These are phyloP conservation scores for Aspergillus nidulans DNA, from an alignment of 495 filamentous ascomycete genomes.

Conservation along the genomic window DNA sequence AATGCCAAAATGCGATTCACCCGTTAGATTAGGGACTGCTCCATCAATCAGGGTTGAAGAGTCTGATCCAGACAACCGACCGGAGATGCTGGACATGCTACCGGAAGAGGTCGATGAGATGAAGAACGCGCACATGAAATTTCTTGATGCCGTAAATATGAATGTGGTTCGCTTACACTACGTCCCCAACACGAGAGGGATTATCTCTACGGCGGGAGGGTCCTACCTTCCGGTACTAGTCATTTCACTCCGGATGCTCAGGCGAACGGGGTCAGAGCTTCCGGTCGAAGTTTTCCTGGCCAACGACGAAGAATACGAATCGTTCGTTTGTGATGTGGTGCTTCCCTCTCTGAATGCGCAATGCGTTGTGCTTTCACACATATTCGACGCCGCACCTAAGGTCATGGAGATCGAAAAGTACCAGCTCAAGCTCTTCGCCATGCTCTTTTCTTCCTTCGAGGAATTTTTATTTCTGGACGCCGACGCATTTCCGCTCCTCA, in stretches of 20 bases:
- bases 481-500: slow-evolving; percentile 43
- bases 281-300: slow-evolving; percentile 54
- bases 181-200: slow-evolving; percentile 32
- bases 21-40: slow-evolving; percentile 17
- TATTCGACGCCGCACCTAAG: slow-evolving; percentile 26
- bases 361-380: slow-evolving; percentile 42
- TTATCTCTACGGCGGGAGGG: slow-evolving; percentile 40
- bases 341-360: slow-evolving; percentile 45
- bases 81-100: slow-evolving; percentile 30
- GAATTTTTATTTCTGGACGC: slow-evolving; percentile 54
- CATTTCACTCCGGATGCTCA: slow-evolving; percentile 48
- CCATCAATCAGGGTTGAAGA: slow-evolving; percentile 24
- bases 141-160: slow-evolving; percentile 30
- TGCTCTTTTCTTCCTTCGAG: slow-evolving; percentile 52
- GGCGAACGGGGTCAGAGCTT: slow-evolving; percentile 46
- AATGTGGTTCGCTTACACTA: slow-evolving; percentile 36
- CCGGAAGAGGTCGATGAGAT: slow-evolving; percentile 26
- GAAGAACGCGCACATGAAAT: slow-evolving; percentile 30
- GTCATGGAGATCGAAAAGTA: slow-evolving; percentile 33
- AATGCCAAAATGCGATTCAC: slow-evolving; percentile 20
- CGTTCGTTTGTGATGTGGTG: slow-evolving; percentile 42
- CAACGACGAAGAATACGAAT: slow-evolving; percentile 39
- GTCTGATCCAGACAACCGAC: slow-evolving; percentile 19
- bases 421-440: slow-evolving; percentile 51
- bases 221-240: slow-evolving; percentile 39